A percentile compares a stretch with the other conserved stretches of the same genome.
Evolutionary conservation across 1,139 yeast genomes (phyloP).

Genomic region (Zygosaccharomyces sapae): DNA sequence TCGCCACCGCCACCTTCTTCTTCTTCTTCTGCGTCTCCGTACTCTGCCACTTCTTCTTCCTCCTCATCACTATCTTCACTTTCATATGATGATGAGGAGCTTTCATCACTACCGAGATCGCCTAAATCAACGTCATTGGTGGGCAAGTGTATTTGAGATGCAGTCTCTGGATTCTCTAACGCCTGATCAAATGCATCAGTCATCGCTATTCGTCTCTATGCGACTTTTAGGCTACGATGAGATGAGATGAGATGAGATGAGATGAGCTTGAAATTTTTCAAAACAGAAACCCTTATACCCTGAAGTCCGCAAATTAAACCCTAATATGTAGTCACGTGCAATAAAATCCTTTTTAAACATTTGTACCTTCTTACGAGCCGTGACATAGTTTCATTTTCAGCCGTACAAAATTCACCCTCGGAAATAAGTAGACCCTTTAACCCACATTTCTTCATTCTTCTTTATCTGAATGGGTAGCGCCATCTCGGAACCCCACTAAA

Average conservation of each 20-base stretch:
- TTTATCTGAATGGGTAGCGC: too few relatives aligned
- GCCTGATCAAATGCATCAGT: constrained; percentile 27
- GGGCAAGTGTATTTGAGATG: constrained; percentile 10
- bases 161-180: constrained; percentile 19
- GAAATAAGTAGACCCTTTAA: too few relatives aligned
- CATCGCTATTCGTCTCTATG: constrained; percentile 15
- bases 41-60: neutral
- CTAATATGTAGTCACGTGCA: too few relatives aligned
- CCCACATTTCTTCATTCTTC: too few relatives aligned
- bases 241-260: constrained; percentile 10
- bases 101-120: constrained; percentile 16
- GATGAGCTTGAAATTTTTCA: constrained; percentile 11
- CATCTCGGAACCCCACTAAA: too few relatives aligned
- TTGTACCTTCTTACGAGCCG: too few relatives aligned
- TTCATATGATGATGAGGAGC: constrained; percentile 7
- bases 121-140: constrained; percentile 22
- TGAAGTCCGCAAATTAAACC: too few relatives aligned
- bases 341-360: too few relatives aligned
- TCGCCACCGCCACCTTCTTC: constrained; percentile 31
- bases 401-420: too few relatives aligned
- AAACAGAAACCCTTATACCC: neutral
- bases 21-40: constrained; percentile 7
- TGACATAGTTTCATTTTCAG: too few relatives aligned
- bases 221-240: constrained; percentile 1
- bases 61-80: constrained; percentile 6